These are phyloP conservation scores for Myxozyma monticola DNA, from an alignment of 805 yeast genomes.

Conservation along the genomic window DNA sequence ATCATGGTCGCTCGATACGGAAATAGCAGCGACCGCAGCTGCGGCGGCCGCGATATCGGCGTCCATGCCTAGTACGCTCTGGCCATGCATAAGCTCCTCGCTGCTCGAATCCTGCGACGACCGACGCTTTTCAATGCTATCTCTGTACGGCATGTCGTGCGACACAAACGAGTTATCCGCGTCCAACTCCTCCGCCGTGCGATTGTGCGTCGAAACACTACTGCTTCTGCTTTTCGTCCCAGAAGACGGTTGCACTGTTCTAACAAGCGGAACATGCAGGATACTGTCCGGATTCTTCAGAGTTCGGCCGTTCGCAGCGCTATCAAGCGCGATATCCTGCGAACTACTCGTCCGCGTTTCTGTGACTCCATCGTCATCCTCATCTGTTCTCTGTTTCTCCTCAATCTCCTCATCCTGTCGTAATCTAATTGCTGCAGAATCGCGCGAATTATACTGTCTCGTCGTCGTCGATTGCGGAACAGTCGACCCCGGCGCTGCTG, in stretches of 20 bases:
- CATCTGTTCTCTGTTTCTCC: slow-evolving; percentile 8
- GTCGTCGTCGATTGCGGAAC: neutral
- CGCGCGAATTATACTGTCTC: neutral
- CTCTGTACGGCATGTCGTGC: slow-evolving; percentile 9
- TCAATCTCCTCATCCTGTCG: slow-evolving; percentile 12
- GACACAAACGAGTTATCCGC: slow-evolving; percentile 7
- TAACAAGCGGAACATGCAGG: too few relatives aligned
- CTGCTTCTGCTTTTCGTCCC: too few relatives aligned
- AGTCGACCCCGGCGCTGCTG: neutral
- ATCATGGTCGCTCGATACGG: too few relatives aligned
- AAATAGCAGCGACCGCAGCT: slow-evolving; percentile 6
- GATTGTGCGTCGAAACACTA: too few relatives aligned
- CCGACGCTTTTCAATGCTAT: slow-evolving; percentile 7
- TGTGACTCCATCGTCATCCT: neutral
- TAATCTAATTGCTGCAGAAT: neutral
- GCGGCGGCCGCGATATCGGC: slow-evolving; percentile 1
- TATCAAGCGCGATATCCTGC: too few relatives aligned
- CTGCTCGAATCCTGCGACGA: neutral
- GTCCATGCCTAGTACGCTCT: too few relatives aligned
- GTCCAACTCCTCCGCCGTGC: too few relatives aligned
- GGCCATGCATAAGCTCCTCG: slow-evolving; percentile 4
- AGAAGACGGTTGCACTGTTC: too few relatives aligned
- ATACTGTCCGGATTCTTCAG: too few relatives aligned
- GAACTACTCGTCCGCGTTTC: too few relatives aligned
- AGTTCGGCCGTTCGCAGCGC: too few relatives aligned